Percentiles rank a stretch among this genome's conserved stretches.
Conservation (phyloP, 768 basidiomycete genomes). For the Lactarius deliciosus region DNA sequence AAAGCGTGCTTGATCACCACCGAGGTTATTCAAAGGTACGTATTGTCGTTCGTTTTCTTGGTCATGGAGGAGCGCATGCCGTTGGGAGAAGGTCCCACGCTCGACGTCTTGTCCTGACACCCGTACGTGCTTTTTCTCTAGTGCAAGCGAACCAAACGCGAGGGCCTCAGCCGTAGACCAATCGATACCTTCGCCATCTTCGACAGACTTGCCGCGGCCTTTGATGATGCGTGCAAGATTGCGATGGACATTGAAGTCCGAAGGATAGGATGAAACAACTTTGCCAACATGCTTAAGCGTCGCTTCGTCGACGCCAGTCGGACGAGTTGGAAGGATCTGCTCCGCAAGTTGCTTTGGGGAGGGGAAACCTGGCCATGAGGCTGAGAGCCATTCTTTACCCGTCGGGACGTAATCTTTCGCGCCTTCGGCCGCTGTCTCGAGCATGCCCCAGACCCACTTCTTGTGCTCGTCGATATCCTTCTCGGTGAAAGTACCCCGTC, state of each 20-base stretch:
- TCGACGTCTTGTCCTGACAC: slow-evolving; percentile 98
- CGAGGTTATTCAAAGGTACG: slow-evolving; percentile 85
- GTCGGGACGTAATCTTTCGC: slow-evolving; percentile 96
- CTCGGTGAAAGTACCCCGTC: slow-evolving; percentile 91
- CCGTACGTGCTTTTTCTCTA: slow-evolving; percentile 93
- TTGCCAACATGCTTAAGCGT: slow-evolving; percentile 83
- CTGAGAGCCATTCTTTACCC: slow-evolving; percentile 95
- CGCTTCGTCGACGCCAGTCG: slow-evolving; percentile 77
- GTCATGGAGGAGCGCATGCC: slow-evolving; percentile 96
- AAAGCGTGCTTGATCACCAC: slow-evolving; percentile 86
- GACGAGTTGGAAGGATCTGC: slow-evolving; percentile 83
- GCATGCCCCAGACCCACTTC: slow-evolving; percentile 99
- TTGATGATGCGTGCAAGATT: slow-evolving; percentile 92
- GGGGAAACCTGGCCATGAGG: slow-evolving; percentile 98
- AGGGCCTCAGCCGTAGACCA: slow-evolving; percentile 99
- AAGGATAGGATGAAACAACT: slow-evolving; percentile 81
- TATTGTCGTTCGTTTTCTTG: slow-evolving; percentile 91
- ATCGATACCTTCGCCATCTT: slow-evolving; percentile 91
- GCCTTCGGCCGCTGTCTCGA: slow-evolving; percentile 92
- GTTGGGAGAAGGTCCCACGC: slow-evolving; percentile 97
- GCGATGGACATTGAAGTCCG: slow-evolving; percentile 82
- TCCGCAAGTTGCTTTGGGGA: slow-evolving; percentile 95
- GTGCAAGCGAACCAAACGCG: slow-evolving; percentile 89
- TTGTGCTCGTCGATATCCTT: slow-evolving; percentile 98
- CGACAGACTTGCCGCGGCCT: slow-evolving; percentile 85